A percentile compares a stretch with the other conserved stretches of the same genome.
These are phyloP conservation scores for Psilocybe tampanensis DNA, from an alignment of 768 basidiomycete genomes.

Conservation along the genomic window DNA sequence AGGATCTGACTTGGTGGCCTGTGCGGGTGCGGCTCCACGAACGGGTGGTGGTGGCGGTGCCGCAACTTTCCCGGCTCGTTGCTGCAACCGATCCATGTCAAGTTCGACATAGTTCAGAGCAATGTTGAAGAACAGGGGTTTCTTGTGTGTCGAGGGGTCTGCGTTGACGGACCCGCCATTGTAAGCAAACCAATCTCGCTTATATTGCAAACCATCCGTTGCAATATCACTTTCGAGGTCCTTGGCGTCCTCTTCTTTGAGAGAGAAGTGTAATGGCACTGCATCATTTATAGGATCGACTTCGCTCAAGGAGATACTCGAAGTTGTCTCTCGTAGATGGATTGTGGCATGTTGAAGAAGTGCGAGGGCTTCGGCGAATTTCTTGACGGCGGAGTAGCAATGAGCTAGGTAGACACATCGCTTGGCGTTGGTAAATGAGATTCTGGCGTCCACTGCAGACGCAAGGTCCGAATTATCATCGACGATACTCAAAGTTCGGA, in stretches of 20 bases:
- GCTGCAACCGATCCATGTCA: slow-evolving; percentile 77
- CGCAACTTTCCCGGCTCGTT: slow-evolving; percentile 65
- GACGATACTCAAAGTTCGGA: slow-evolving; percentile 81
- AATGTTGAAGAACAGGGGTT: slow-evolving; percentile 92
- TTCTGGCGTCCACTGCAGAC: slow-evolving; percentile 73
- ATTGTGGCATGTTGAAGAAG: slow-evolving; percentile 73
- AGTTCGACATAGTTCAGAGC: slow-evolving; percentile 91
- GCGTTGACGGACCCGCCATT: slow-evolving; percentile 64
- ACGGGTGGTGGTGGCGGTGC: slow-evolving; percentile 21
- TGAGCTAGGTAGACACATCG: slow-evolving; percentile 80
- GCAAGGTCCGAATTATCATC: slow-evolving; percentile 87
- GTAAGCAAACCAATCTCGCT: slow-evolving; percentile 77
- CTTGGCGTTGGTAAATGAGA: slow-evolving; percentile 74
- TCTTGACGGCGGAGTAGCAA: slow-evolving; percentile 70
- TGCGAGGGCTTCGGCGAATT: slow-evolving; percentile 71
- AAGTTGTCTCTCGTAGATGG: slow-evolving; percentile 72
- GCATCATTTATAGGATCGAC: slow-evolving; percentile 46
- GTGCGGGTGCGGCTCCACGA: slow-evolving; percentile 19
- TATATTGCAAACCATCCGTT: slow-evolving; percentile 51
- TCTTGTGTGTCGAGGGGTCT: slow-evolving; percentile 60
- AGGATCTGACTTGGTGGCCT: slow-evolving; percentile 27
- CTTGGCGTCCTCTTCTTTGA: slow-evolving; percentile 44
- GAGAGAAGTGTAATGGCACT: slow-evolving; percentile 56
- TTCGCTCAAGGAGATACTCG: slow-evolving; percentile 49
- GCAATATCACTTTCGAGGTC: slow-evolving; percentile 55